These are phyloP conservation scores for Skeletonema marinoi DNA, from an alignment of 108 stramenopile species.

Conservation along the genomic window DNA sequence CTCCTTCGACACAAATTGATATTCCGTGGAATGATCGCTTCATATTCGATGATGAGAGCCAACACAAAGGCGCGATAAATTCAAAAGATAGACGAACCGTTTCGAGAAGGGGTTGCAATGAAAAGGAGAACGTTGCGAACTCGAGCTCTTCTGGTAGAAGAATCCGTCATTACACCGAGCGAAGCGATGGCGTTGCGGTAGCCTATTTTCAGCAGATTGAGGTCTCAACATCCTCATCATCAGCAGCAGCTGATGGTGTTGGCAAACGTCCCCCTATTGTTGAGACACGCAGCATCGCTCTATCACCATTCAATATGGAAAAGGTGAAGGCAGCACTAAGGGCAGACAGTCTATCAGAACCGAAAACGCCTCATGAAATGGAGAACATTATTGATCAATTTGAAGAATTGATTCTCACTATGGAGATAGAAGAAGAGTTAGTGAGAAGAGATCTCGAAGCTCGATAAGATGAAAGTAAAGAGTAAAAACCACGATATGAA, in stretches of 20 bases:
- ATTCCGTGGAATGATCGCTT: conserved; percentile 32
- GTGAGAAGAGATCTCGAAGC: not conserved
- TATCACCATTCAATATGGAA: conserved; percentile 26
- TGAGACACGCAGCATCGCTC: conserved; percentile 9
- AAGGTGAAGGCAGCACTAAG: conserved; percentile 25
- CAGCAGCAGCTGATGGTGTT: not conserved
- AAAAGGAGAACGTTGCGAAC: not conserved
- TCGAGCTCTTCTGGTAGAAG: not conserved
- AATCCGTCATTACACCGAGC: conserved; percentile 19
- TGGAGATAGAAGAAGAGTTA: conserved; percentile 12
- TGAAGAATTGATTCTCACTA: conserved; percentile 2
- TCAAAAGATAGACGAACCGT: not conserved
- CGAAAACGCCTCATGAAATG: not conserved
- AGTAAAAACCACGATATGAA: not conserved
- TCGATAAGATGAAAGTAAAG: not conserved
- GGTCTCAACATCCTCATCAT: conserved; percentile 13
- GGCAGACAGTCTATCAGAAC: not conserved
- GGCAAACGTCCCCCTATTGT: not conserved
- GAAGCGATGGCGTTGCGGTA: conserved; percentile 15
- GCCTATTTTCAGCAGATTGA: conserved; percentile 8
- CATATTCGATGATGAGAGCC: conserved; percentile 18
- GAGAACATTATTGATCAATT: not conserved
- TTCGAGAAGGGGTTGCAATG: not conserved
- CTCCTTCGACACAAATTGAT: not conserved
- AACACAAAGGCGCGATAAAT: not conserved